phyloP scores from a whole-genome alignment of 805 yeast genomes.

The Ogataea glucozyma region DNA sequence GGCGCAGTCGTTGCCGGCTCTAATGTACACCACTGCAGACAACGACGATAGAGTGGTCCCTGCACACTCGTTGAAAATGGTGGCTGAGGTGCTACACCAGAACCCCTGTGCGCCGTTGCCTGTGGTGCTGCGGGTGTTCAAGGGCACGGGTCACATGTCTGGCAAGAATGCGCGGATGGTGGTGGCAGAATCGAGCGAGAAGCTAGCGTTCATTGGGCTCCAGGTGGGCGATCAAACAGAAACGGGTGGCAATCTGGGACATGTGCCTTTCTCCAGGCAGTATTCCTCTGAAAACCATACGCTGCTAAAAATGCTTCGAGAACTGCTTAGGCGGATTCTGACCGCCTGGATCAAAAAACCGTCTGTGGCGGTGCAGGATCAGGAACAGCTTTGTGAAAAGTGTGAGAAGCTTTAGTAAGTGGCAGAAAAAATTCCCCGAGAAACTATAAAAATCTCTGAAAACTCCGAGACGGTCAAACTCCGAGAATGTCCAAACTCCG shows the following conservation, averaged over 20 bases:
- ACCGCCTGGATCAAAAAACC: too few relatives aligned
- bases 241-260: not conserved
- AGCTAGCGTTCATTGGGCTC: slow-evolving; percentile 9
- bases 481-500: not conserved
- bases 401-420: too few relatives aligned
- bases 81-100: slow-evolving; percentile 8
- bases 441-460: too few relatives aligned
- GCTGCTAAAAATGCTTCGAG: too few relatives aligned
- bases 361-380: not conserved
- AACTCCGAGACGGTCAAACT: too few relatives aligned
- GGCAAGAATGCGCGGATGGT: slow-evolving; percentile 12
- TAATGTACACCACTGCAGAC: slow-evolving; percentile 13
- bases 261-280: too few relatives aligned
- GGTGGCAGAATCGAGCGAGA: slow-evolving; percentile 10
- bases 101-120: slow-evolving; percentile 1
- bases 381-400: not conserved
- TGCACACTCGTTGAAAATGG: slow-evolving; percentile 13
- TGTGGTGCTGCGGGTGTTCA: slow-evolving; percentile 6
- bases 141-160: slow-evolving; percentile 14
- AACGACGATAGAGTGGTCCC: slow-evolving; percentile 15
- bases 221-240: slow-evolving; percentile 3
- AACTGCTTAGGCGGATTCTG: too few relatives aligned
- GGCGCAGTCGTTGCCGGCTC: slow-evolving; percentile 9
- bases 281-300: too few relatives aligned
- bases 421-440: too few relatives aligned